Base-by-base conservation (phyloP, 352 stramenopile genomes). In the Aphanomyces stellatus region DNA sequence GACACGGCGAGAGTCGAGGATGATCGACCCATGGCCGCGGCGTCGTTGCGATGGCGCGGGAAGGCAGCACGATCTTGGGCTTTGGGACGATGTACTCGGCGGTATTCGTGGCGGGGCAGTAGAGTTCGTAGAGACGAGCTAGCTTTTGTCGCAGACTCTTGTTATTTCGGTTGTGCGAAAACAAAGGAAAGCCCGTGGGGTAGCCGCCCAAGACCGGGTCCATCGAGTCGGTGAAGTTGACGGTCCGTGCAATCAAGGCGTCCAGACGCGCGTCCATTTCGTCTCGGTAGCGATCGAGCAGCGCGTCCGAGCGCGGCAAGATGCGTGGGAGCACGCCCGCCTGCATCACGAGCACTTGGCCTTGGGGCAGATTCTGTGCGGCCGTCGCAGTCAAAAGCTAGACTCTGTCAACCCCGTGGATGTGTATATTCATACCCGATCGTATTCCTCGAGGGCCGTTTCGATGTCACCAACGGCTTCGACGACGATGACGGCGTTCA, bases 261-360 rank as follows among this genome's bases (percentile, higher is more conserved):
- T 62, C 53, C 13, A 62, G 19, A 31, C 53, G 17, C 11, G 25
- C 27, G 15, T 60, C 46, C 51, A 60, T 35, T 15, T 11, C 11
- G 11, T 10, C 27, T 19, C 51, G 51, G 3, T 27, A 17, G 10
- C 46, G 34, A 30, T 77, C 69, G 11, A 92, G 53, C 40, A 86
- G 72, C 5, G 33, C 48, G 49, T 76, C 71, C 49, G 90, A 80
- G 2, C 71, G 74, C n/a, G 83, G 84, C 2, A 92, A 71, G 34
- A 90, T 79, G 24, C 79, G 76, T 40, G 81, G 84, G 19, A 90
- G 51, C 15, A 90, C 81, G 0, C 79, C 89, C 5, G 79, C 76
- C 63, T 74, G 78, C 80, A 88, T 86, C 10, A 90, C 51, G 13
- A 25, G 13, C 19, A 64, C 19, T 7, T 51, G 55, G 33, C 37